Evolutionary conservation across 345 rosid species (phyloP).

Genomic region (Trapa incisa): DNA sequence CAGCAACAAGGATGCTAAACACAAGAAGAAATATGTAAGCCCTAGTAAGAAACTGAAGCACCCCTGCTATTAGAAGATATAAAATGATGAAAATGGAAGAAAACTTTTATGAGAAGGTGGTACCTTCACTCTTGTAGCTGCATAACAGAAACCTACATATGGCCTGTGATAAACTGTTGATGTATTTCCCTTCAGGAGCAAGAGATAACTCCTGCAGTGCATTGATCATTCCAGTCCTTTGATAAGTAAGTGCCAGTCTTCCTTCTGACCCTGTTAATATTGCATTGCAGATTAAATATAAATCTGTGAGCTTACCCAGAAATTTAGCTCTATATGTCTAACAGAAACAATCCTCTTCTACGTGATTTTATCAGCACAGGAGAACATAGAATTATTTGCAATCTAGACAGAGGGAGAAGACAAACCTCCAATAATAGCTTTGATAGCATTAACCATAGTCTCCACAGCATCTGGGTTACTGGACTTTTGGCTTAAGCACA

Average conservation of each 20-base stretch:
- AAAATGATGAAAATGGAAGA: background rate
- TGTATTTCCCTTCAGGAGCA: constrained; percentile 79
- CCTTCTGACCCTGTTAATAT: constrained; percentile 77
- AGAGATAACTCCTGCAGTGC: constrained; percentile 66
- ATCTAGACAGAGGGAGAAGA: background rate
- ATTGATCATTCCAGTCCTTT: constrained; percentile 80
- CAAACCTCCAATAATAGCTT: constrained; percentile 87
- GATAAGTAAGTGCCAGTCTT: constrained; percentile 76
- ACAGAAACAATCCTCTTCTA: background rate
- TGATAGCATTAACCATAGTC: constrained; percentile 60
- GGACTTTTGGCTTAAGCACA: constrained; percentile 63
- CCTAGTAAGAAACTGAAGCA: background rate
- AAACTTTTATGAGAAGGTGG: background rate
- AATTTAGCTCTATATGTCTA: background rate
- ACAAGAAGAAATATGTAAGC: background rate
- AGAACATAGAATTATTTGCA: background rate
- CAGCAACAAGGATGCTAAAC: constrained; percentile 6
- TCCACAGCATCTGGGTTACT: constrained; percentile 89
- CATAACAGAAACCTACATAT: constrained; percentile 56
- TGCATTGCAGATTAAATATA: constrained; percentile 11
- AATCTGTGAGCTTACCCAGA: background rate
- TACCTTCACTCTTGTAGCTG: constrained; percentile 82
- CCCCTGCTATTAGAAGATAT: background rate
- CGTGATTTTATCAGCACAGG: background rate
- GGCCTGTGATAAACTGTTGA: constrained; percentile 39